Evolutionary conservation across 1,139 yeast genomes (phyloP).

Genomic region (Candida sp.): DNA sequence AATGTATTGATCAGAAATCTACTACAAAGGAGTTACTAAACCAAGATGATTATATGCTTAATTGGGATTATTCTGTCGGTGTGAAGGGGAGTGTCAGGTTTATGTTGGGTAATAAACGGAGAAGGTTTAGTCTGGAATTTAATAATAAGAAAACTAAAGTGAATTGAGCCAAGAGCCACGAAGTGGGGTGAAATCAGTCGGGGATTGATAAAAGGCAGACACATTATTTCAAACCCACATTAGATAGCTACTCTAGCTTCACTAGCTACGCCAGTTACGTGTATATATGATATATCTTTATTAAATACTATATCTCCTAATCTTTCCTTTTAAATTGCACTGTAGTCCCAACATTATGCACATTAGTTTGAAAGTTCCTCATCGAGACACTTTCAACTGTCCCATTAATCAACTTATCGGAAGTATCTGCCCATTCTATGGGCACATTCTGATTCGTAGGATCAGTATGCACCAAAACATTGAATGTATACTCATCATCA

Average conservation of each 20-base stretch:
- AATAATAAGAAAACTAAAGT: constrained; percentile 5
- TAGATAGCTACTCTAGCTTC: too few relatives aligned
- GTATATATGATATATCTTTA: too few relatives aligned
- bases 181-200: too few relatives aligned
- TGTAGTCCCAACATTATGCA: constrained; percentile 70
- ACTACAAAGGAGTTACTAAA: constrained; percentile 34
- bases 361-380: constrained; percentile 63
- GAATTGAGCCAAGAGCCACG: too few relatives aligned
- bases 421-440: constrained; percentile 80
- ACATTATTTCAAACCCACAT: too few relatives aligned
- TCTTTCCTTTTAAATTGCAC: constrained; percentile 59
- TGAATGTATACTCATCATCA: constrained; percentile 72
- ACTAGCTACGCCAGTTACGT: too few relatives aligned
- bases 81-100: constrained; percentile 52
- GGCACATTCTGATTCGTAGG: constrained; percentile 58
- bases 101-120: constrained; percentile 49
- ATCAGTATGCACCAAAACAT: constrained; percentile 82
- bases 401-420: constrained; percentile 54
- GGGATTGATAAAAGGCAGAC: too few relatives aligned
- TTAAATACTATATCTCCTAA: too few relatives aligned
- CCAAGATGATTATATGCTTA: constrained; percentile 46
- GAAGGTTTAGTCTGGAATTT: constrained; percentile 35
- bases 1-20: constrained; percentile 32
- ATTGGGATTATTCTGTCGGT: constrained; percentile 46
- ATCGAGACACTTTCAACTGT: constrained; percentile 69